phyloP scores from a whole-genome alignment of 2,329 filamentous ascomycete species.

The Metarhizium guizhouense region DNA sequence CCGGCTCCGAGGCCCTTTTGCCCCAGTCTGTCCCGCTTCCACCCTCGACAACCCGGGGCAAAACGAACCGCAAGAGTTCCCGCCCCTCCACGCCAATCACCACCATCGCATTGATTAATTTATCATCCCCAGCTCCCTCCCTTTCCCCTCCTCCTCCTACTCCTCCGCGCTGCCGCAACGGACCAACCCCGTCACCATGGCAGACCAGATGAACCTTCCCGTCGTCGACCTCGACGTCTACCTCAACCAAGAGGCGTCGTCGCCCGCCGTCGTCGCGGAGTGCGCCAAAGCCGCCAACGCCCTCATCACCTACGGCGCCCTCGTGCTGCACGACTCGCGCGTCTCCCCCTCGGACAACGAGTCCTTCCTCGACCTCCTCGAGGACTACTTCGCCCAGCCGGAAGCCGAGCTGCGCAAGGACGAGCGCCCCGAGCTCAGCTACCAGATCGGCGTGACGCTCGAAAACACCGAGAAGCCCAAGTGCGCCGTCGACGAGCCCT shows the following conservation, averaged over 20 bases:
- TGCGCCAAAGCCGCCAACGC: constrained; percentile 45
- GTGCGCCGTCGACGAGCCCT: constrained; percentile 54
- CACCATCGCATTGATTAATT: background rate
- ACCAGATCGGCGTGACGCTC: constrained; percentile 53
- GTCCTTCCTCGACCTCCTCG: constrained; percentile 51
- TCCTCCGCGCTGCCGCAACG: background rate
- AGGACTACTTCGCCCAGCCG: constrained; percentile 55
- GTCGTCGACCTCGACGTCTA: constrained; percentile 52
- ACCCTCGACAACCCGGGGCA: background rate
- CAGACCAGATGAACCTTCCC: constrained; percentile 44
- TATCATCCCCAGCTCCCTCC: background rate
- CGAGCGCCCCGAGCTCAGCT: constrained; percentile 48
- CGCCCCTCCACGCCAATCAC: background rate
- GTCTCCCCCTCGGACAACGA: constrained; percentile 47
- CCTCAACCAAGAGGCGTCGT: constrained; percentile 32
- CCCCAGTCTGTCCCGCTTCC: background rate
- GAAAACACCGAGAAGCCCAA: constrained; percentile 56
- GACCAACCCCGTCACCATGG: background rate
- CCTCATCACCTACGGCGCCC: constrained; percentile 50
- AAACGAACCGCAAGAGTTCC: background rate
- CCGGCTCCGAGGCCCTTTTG: constrained; percentile 6
- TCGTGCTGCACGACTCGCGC: constrained; percentile 51
- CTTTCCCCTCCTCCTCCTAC: background rate
- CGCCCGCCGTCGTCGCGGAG: constrained; percentile 37
- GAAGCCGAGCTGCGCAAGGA: constrained; percentile 35